These are phyloP conservation scores for Pseudisothecium myosuroides DNA, from an alignment of 225 moss, liverwort and hornwort genomes.

Conservation along the genomic window DNA sequence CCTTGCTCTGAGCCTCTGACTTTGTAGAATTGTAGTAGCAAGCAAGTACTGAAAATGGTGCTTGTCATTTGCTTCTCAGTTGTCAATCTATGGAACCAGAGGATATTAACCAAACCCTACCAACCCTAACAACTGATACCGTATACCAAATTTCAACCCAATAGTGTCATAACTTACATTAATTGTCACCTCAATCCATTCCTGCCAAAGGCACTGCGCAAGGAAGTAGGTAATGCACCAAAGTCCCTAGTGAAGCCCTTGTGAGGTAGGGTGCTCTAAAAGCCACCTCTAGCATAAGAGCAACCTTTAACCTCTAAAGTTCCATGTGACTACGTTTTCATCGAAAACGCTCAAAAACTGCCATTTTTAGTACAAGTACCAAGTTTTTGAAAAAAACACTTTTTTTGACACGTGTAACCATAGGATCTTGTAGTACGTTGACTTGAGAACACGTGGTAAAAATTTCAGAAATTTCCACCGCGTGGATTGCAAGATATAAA, in stretches of 20 bases:
- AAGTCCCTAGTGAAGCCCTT: background rate
- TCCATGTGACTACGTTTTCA: too few relatives aligned
- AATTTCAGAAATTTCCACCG: too few relatives aligned
- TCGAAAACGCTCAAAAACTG: too few relatives aligned
- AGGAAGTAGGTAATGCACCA: background rate
- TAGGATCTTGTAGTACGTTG: too few relatives aligned
- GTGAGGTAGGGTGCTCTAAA: too few relatives aligned
- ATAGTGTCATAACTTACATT: background rate
- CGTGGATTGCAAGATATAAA: too few relatives aligned
- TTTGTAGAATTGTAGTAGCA: background rate
- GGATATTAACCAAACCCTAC: background rate
- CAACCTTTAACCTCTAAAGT: too few relatives aligned
- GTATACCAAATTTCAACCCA: background rate
- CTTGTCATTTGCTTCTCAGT: background rate
- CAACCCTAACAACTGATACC: background rate
- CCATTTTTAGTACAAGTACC: too few relatives aligned
- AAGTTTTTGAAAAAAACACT: too few relatives aligned
- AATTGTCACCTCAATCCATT: background rate
- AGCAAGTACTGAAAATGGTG: background rate
- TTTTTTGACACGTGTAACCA: too few relatives aligned
- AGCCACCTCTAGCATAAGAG: rapidly evolving
- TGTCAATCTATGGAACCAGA: background rate
- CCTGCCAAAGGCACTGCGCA: background rate
- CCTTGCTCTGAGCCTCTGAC: background rate
- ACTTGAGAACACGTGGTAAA: too few relatives aligned